phyloP scores from a whole-genome alignment of 148 eudicot genomes.

The Rhododendron simsii region DNA sequence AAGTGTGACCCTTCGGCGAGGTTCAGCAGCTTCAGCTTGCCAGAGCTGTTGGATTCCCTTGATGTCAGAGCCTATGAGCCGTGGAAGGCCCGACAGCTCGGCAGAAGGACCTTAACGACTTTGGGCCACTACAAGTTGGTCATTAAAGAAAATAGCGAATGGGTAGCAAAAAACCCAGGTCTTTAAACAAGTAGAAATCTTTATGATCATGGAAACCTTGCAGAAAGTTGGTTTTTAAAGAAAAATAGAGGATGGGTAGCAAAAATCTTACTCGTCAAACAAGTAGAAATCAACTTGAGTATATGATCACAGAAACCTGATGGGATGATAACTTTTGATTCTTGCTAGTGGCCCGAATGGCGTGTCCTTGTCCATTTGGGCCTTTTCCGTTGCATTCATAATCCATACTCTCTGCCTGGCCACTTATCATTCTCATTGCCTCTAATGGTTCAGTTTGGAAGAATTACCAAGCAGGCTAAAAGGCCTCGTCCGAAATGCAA shows the following conservation, averaged over 20 bases:
- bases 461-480: conserved; percentile 74
- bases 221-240: background rate
- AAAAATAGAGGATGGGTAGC: background rate
- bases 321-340: background rate
- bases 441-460: conserved; percentile 55
- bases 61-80: no score
- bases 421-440: background rate
- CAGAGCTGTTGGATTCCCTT: background rate
- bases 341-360: background rate
- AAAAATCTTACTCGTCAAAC: background rate
- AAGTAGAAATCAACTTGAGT: background rate
- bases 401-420: background rate
- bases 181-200: background rate
- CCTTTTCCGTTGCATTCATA: background rate
- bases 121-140: no score
- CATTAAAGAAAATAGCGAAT: no score
- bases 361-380: background rate
- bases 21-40: no score
- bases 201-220: background rate
- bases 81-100: background rate
- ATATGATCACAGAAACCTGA: background rate
- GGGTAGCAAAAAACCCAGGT: background rate
- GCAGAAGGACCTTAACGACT: background rate
- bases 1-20: no score
- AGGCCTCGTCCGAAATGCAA: conserved; percentile 55